A percentile compares a stretch with the other conserved stretches of the same genome.
phyloP scores from a whole-genome alignment of 768 basidiomycete species.

The Pleurotus eryngii region DNA sequence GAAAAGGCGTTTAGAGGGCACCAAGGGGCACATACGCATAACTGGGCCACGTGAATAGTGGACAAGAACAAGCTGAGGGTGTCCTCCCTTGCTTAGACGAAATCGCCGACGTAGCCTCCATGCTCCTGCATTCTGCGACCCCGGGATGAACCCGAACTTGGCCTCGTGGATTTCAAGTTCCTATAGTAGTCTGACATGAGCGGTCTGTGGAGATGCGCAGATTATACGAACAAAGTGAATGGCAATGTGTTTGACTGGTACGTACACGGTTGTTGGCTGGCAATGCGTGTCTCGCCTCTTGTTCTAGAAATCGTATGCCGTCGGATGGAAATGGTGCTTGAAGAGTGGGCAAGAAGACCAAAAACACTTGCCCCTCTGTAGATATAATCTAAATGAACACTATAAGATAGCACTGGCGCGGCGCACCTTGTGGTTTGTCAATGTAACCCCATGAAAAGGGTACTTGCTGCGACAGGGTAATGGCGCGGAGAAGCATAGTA shows the following conservation, averaged over 20 bases:
- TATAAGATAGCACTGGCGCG: background rate
- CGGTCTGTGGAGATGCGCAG: background rate
- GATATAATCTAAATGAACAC: background rate
- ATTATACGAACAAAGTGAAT: background rate
- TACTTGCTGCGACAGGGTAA: constrained; percentile 47
- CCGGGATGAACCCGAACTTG: constrained; percentile 77
- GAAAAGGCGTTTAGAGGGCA: constrained; percentile 3
- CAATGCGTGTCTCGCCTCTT: constrained; percentile 59
- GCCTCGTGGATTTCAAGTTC: constrained; percentile 76
- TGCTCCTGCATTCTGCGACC: constrained; percentile 54
- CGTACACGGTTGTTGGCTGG: constrained; percentile 54
- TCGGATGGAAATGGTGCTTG: constrained; percentile 67
- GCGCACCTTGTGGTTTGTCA: constrained; percentile 72
- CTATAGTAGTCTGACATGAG: constrained; percentile 29
- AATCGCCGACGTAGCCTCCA: constrained; percentile 70
- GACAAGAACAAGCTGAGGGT: constrained; percentile 68
- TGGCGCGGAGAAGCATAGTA: constrained; percentile 59
- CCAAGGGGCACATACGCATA: constrained; percentile 45
- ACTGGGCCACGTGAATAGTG: constrained; percentile 70
- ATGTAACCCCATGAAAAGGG: constrained; percentile 75
- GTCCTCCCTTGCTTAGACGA: constrained; percentile 70
- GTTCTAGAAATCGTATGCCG: constrained; percentile 74
- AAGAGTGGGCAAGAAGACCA: constrained; percentile 58
- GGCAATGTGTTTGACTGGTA: constrained; percentile 3
- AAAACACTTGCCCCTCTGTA: constrained; percentile 60